Evolutionary conservation across 495 filamentous ascomycete species (phyloP).

Genomic region (Tuber borchii): DNA sequence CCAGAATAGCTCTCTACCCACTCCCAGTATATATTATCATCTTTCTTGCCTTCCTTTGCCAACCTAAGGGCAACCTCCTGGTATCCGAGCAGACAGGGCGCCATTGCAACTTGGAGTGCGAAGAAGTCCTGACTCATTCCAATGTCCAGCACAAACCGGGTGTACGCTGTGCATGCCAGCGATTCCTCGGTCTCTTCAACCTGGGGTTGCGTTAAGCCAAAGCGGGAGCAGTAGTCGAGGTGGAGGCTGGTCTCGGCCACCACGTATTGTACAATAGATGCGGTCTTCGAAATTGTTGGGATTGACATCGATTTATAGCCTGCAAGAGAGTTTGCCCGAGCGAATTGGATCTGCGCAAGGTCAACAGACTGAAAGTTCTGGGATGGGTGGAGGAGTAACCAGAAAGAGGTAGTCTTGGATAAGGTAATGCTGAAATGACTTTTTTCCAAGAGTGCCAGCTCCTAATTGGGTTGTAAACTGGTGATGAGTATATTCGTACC

Average conservation of each 20-base stretch:
- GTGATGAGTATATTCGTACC: conserved; percentile 70
- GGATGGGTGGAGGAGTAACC: conserved; percentile 46
- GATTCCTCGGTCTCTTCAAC: conserved; percentile 64
- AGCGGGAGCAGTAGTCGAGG: conserved; percentile 67
- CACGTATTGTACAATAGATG: conserved; percentile 65
- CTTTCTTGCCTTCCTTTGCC: conserved; percentile 50
- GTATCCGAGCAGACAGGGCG: conserved; percentile 83
- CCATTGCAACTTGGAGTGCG: conserved; percentile 71
- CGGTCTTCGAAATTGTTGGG: conserved; percentile 66
- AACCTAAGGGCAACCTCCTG: conserved; percentile 65
- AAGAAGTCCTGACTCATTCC: conserved; percentile 81
- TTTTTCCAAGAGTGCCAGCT: conserved; percentile 61
- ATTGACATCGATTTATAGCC: conserved; percentile 73
- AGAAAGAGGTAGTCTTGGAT: conserved; percentile 87
- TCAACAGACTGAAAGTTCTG: not conserved
- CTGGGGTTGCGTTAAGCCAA: conserved; percentile 68
- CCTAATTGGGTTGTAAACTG: conserved; percentile 72
- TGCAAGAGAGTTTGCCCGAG: conserved; percentile 73
- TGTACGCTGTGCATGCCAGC: conserved; percentile 65
- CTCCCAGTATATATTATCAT: conserved; percentile 75
- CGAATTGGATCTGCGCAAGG: conserved; percentile 64
- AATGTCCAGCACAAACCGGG: conserved; percentile 72
- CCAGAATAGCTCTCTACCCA: conserved; percentile 85
- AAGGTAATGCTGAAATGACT: conserved; percentile 76
- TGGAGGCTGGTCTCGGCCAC: conserved; percentile 74